Evolutionary conservation across 1,284 basidiomycete species (phyloP), one percentile per base, ranked within the genome.

Genomic region (Melanopsichium pennsylvanicum): DNA sequence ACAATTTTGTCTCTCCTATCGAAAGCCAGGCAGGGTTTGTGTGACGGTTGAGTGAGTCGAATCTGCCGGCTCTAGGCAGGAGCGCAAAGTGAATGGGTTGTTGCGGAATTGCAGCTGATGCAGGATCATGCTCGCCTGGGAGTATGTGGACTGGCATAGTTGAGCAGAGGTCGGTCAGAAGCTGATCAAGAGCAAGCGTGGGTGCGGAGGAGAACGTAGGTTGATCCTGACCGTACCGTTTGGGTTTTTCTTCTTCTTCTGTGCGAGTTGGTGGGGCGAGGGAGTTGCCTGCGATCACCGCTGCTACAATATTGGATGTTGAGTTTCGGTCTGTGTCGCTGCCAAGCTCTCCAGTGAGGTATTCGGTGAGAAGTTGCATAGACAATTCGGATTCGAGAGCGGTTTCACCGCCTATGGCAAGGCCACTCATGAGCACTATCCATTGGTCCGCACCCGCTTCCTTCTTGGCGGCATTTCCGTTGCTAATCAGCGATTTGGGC

Each of bases 21-120:
- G 87, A 87, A 48, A 96, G 83, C 86, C 92, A 97, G 22, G 88
- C 87, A 2, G 96, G 96, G 80, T 98, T 99, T 5, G 93, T 94
- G 80, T 90, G 89, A 75, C 88, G 89, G 35, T 84, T 83, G 73
- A 97, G 89, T 3, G 86, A 85, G n/a, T 87, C 83, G 64, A 86
- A 85, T 12, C 54, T 46, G 23, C 66, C 59, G 18, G 84, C 82
- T 1, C 86, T 84, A 18, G 91, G 90, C 63, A 99, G 90, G 87
- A 99, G 93, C 5, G 91, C 90, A 37, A 88, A 87, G 32, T 96
- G 96, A 71, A 98, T 86, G 0, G 92, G 86, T 79, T 97, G 95
- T 79, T 99, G 96, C 1, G 96, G 96, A 49, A 99, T 83, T 23
- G 95, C 91, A 0, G 87, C 86, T 0, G 91, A 91, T 7, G 92